Evolutionary conservation across 176 grass and related monocot genomes (phyloP), one percentile per base, ranked within the genome.

Genomic region (Phragmites australis): DNA sequence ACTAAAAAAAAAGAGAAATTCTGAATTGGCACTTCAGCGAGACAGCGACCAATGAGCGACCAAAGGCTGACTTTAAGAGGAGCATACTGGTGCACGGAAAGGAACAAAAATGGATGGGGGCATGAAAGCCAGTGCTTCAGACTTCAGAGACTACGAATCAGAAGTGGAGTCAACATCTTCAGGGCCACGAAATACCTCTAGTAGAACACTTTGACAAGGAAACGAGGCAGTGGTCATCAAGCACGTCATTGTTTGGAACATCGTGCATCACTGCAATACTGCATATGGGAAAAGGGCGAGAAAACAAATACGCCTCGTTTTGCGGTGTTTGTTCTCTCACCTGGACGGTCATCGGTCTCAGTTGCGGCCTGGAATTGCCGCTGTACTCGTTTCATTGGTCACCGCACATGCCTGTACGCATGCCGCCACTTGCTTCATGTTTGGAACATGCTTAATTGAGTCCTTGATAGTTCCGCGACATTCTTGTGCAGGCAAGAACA

Each of bases 371-470:
- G 34, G 34, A 53, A 48, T 12, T 13, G 21, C 19, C 27, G 15
- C 1, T 29, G 34, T 13, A 12, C 42, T 25, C 27, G 14, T 76
- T 48, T 4, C 27, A 9, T 40, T 26, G 12, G 26, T 65, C 76
- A 8, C 37, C 11, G 32, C 83, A 71, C 66, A 52, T 82, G 85
- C 45, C 43, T 7, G 9, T 11, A 11, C 23, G 1, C 17, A 32
- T 15, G 59, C 43, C 27, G 21, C 78, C 65, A 69, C 34, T 70
- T 12, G 34, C 3, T 77, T 57, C 74, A 72, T 83, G 79, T 61
- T 87, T 63, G 6, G 4, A 82, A 81, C 84, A 86, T 80, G 68
- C 31, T 61, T 76, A 69, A 68, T 84, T 69, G 53, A 27, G 6
- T 40, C 29, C 75, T 32, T 49, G 52, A 47, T n/a, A 8, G 74